Evolutionary conservation across 2,329 filamentous ascomycete species (phyloP), one percentile per base, ranked within the genome.

Genomic region (Aspergillus caelatus): DNA sequence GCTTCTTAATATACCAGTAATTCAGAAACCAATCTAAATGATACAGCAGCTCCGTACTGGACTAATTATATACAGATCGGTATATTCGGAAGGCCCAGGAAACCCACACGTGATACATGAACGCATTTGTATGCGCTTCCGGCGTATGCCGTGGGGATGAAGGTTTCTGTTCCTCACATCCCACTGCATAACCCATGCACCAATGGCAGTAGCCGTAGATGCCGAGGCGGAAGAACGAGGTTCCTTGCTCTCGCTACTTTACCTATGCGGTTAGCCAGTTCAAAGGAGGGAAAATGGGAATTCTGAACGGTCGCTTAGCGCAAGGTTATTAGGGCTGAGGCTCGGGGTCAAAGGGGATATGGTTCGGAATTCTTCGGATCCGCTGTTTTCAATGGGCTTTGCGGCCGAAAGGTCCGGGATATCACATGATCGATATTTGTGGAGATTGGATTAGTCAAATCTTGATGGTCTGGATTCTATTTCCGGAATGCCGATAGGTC

Each of bases 281-380:
- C 23, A 7, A 53, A 28, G 9, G 9, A 34, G 28, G 46, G 9
- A 34, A 43, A 23, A 34, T 53, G 19, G 16, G 21, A 36, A n/a
- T 45, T 30, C 36, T 57, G 48, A 64, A 63, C 57, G 34, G 60
- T 65, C 57, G 53, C 60, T 66, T 66, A 60, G 32, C 57, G 23
- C 60, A 48, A 53, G 14, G 28, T 45, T 48, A 61, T 67, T 67
- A 67, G 65, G 65, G 65, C 66, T 66, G 64, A 61, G 56, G 46
- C 43, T 66, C 55, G 65, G 58, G 56, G 34, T 21, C 50, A 23
- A 43, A 41, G 50, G n/a, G 48, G 48, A 55, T 41, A 36, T 23
- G 50, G 26, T 28, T 68, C 68, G 68, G 68, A 60, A 68, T 61
- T 63, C 62, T 65, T 70, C 68, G 68, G 68, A 65, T 50, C 26